Evolutionary conservation across 768 basidiomycete species (phyloP), one percentile per base, ranked within the genome.

Genomic region (Panellus pusillus): DNA sequence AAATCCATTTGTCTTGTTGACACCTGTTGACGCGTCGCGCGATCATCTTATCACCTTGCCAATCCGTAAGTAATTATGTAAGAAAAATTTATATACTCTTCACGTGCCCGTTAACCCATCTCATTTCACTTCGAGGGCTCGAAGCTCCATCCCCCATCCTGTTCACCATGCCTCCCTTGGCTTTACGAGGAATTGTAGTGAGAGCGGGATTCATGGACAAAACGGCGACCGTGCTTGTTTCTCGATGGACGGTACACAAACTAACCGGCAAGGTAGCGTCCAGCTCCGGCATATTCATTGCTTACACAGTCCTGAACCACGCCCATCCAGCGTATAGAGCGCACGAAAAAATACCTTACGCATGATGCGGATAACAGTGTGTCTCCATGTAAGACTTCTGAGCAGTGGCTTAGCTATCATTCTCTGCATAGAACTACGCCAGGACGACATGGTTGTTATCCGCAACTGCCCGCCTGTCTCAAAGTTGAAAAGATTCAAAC

Each of bases 151-250:
- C 17, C 32, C 32, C 14, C 32, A 3, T 9, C 18, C 39, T 48
- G 28, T 42, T 58, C 40, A 55, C 55, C 35, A 91, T 91, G 89
- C 86, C 89, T 32, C 89, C 91, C 24, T 85, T 91, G 82, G 71
- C 83, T 14, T 80, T 93, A 59, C 77, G 77, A 19, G 91, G 91
- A 15, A 63, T 83, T 36, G 91, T 93, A 17, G 87, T 89, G 29
- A 92, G 89, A 68, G 86, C 81, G 18, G 90, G 91, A 9, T 81
- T 77, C 60, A 93, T 93, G 90, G 76, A 84, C 50, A 92, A 91
- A 67, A 93, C 91, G 0, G 91, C 80, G 13, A 93, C 91, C 0
- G 90, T 93, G 44, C 85, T 87, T 0, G 89, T 93, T 8, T 83
- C 86, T 19, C 80, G 91, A 52, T 82, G 78, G 74, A 76, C 87